Evolutionary conservation across 2,329 filamentous ascomycete genomes (phyloP).

Genomic region (Pseudocercospora musae): DNA sequence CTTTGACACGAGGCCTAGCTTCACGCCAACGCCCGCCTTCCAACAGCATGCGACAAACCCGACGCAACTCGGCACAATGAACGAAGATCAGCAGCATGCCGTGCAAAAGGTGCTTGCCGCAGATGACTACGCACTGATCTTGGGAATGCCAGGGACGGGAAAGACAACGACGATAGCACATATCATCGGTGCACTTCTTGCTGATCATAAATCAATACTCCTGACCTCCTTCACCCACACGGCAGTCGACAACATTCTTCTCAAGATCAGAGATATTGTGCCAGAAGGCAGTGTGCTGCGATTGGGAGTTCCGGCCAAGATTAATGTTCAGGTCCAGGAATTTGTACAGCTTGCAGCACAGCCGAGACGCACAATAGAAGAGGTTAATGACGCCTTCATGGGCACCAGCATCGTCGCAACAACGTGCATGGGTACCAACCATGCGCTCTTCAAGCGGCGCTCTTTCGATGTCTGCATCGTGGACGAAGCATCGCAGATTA

Average conservation of each 20-base stretch:
- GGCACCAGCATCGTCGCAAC: slow-evolving; percentile 87
- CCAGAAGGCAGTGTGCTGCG: slow-evolving; percentile 67
- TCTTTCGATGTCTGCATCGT: slow-evolving; percentile 98
- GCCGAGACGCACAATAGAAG: slow-evolving; percentile 73
- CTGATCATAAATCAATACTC: slow-evolving; percentile 86
- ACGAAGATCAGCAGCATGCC: slow-evolving; percentile 79
- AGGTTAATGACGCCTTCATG: slow-evolving; percentile 80
- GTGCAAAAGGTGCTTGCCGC: slow-evolving; percentile 96
- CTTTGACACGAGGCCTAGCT: slow-evolving; percentile 68
- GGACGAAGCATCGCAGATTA: slow-evolving; percentile 96
- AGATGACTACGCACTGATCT: slow-evolving; percentile 90
- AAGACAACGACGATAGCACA: slow-evolving; percentile 98
- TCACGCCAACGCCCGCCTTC: slow-evolving; percentile 45
- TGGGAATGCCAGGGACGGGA: slow-evolving; percentile 97
- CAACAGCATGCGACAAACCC: slow-evolving; percentile 14
- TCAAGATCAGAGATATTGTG: slow-evolving; percentile 70
- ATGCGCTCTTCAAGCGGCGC: slow-evolving; percentile 81
- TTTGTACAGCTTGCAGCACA: slow-evolving; percentile 78
- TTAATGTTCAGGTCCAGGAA: slow-evolving; percentile 80
- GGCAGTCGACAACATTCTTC: slow-evolving; percentile 93
- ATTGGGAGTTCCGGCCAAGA: slow-evolving; percentile 79
- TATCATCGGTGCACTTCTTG: slow-evolving; percentile 85
- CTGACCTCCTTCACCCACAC: slow-evolving; percentile 96
- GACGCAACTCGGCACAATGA: slow-evolving; percentile 54
- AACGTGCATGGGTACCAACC: slow-evolving; percentile 88